Evolutionary conservation across 495 filamentous ascomycete genomes (phyloP).

Genomic region (Cercophora sp.): DNA sequence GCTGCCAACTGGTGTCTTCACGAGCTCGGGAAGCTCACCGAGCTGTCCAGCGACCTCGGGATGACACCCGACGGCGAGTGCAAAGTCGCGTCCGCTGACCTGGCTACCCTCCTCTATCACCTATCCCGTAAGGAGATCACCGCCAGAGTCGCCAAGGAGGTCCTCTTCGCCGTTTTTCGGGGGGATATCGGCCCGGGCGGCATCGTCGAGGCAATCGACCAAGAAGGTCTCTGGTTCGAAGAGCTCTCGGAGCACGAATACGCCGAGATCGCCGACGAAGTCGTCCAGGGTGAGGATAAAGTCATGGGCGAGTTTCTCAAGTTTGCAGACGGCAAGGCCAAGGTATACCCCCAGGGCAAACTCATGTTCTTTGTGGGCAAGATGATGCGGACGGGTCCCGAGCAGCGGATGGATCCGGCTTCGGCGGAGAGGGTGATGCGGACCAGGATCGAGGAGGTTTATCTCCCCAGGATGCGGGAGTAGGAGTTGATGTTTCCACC

Average conservation of each 20-base stretch:
- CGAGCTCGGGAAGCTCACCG: constrained; percentile 72
- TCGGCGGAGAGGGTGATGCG: constrained; percentile 65
- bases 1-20: constrained; percentile 75
- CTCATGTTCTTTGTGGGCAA: constrained; percentile 84
- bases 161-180: constrained; percentile 58
- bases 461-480: constrained; percentile 5
- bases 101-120: constrained; percentile 64
- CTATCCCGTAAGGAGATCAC: constrained; percentile 67
- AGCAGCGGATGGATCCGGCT: constrained; percentile 72
- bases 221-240: constrained; percentile 60
- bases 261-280: constrained; percentile 45
- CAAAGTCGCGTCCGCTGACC: constrained; percentile 52
- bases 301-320: constrained; percentile 68
- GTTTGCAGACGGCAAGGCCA: constrained; percentile 44
- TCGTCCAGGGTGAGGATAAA: constrained; percentile 50
- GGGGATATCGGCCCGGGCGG: constrained; percentile 38
- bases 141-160: constrained; percentile 67
- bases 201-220: constrained; percentile 57
- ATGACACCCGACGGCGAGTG: constrained; percentile 39
- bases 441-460: constrained; percentile 29
- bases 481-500: neutral
- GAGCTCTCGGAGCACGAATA: constrained; percentile 62
- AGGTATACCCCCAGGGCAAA: constrained; percentile 58
- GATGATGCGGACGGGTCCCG: constrained; percentile 76
- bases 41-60: constrained; percentile 31